Evolutionary conservation across 2,329 filamentous ascomycete genomes (phyloP).

Genomic region (Diaporthe vexans): DNA sequence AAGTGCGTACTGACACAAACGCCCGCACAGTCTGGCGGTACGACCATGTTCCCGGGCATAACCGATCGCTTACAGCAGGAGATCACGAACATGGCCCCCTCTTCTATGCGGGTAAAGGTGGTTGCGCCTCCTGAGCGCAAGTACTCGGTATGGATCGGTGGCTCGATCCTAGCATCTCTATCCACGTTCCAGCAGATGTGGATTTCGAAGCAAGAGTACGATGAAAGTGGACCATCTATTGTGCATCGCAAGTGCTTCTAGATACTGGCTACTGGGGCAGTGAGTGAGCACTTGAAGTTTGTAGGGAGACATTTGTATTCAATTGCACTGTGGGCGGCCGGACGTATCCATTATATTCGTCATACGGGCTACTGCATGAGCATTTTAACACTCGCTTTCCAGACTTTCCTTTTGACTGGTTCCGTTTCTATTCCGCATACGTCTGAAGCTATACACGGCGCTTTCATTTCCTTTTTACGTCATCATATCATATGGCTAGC

Average conservation of each 20-base stretch:
- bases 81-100: constrained; percentile 98
- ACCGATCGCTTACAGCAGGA: constrained; percentile 99
- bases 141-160: constrained; percentile 99
- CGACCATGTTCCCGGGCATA: constrained; percentile 99
- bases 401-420: background rate
- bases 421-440: too few relatives aligned
- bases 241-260: constrained; percentile 99
- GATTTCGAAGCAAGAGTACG: constrained; percentile 99
- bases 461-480: too few relatives aligned
- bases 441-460: too few relatives aligned
- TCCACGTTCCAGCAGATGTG: constrained; percentile 99
- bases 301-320: background rate
- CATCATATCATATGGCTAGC: background rate
- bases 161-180: constrained; percentile 98
- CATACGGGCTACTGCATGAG: background rate
- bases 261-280: too few relatives aligned
- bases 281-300: background rate
- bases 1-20: too few relatives aligned
- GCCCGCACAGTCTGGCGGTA: constrained; percentile 89
- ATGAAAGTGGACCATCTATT: constrained; percentile 99
- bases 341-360: background rate
- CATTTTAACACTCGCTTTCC: background rate
- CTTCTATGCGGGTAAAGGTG: constrained; percentile 99
- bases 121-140: constrained; percentile 99
- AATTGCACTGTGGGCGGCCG: background rate